Evolutionary conservation across 371 early-diverging fungal genomes (phyloP), one percentile per base, ranked within the genome.

Genomic region (Mucor piriformis): DNA sequence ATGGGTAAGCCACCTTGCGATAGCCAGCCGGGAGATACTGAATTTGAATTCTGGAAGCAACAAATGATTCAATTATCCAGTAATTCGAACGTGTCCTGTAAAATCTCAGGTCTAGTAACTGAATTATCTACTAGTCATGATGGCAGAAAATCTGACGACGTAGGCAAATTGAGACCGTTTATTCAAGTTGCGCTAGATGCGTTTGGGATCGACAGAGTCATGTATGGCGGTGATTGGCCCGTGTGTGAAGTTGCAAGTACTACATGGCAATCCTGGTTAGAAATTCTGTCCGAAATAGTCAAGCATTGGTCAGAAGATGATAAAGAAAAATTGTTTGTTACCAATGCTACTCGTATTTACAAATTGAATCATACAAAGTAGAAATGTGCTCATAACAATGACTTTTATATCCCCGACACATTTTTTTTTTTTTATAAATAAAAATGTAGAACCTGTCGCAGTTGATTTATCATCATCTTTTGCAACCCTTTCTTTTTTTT

Each of bases 221-320:
- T 74, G 69, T 76, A 70, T 67, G 80, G 75, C 16, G 73, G 80
- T 11, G 80, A 79, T 46, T 79, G 74, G 77, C 77, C 80, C 0
- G 56, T 79, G 5, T 54, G 48, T 18, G 67, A 74, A 43, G 13
- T 53, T 8, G 60, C 54, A n/a, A 63, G 42, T 11, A 24, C 44
- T 1, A 13, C n/a, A 6, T 77, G 73, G 77, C 63, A 64, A 32
- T 32, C 43, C 7, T 77, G 77, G 77, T 18, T 73, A 15, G 67
- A 71, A 1, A 43, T 77, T 2, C 13, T 77, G 15, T 56, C 38
- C 7, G 67, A 66, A 12, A 66, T 69, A 0, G 46, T 67, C 7
- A 42, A 63, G 23, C 60, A 60, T 27, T 74, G 74, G 77, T 50
- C 70, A 16, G 62, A 54, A 20, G 63, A 69, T 32, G 77, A 74